These are phyloP conservation scores for Furcasterigmium furcatum DNA, from an alignment of 2,329 filamentous ascomycete species.

Conservation along the genomic window DNA sequence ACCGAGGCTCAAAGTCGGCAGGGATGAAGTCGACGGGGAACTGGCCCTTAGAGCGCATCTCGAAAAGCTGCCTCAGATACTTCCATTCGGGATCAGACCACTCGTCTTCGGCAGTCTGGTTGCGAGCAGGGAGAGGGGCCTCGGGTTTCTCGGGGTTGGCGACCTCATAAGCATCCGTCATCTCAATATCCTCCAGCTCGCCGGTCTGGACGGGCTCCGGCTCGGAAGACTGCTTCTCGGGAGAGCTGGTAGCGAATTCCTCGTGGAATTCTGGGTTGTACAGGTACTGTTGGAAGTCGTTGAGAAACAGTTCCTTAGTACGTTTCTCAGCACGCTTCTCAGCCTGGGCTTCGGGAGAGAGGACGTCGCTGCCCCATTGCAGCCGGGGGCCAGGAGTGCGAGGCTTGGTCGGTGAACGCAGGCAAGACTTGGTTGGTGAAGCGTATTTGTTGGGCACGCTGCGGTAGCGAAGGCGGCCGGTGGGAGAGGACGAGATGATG, in stretches of 20 bases:
- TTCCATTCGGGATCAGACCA: conserved; percentile 42
- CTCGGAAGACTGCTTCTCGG: background rate
- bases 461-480: conserved; percentile 33
- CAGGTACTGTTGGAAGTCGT: background rate
- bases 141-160: background rate
- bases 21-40: conserved; percentile 28
- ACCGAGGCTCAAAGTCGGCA: conserved; percentile 19
- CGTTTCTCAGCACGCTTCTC: conserved; percentile 13
- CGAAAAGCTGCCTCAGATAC: conserved; percentile 47
- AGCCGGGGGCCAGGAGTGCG: conserved; percentile 57
- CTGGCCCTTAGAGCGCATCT: conserved; percentile 40
- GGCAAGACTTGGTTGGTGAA: conserved; percentile 54
- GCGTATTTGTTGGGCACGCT: conserved; percentile 47
- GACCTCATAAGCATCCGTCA: background rate
- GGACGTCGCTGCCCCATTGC: conserved; percentile 50
- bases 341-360: conserved; percentile 41
- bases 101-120: background rate
- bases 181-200: background rate
- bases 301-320: background rate
- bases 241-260: background rate
- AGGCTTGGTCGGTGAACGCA: conserved; percentile 55
- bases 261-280: background rate
- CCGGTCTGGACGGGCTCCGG: conserved; percentile 1
- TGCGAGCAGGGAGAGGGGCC: background rate
- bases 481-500: conserved; percentile 31